phyloP scores from a whole-genome alignment of 495 filamentous ascomycete species.

The Tirmania nivea region DNA sequence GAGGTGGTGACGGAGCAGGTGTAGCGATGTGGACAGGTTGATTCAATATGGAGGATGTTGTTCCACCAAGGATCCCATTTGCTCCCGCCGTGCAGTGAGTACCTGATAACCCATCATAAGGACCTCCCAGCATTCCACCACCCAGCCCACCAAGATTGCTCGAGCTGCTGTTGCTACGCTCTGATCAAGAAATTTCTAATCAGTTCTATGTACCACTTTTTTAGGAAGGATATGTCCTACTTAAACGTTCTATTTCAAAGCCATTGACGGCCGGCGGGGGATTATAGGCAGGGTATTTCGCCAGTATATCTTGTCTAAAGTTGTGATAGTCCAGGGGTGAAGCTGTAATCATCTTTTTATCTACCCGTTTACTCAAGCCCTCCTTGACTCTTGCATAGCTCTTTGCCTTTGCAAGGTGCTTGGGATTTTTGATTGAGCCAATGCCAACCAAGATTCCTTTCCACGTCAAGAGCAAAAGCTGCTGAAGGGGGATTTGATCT shows the following conservation, averaged over 20 bases:
- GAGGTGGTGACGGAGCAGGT: slow-evolving; percentile 88
- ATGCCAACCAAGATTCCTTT: slow-evolving; percentile 72
- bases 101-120: slow-evolving; percentile 7
- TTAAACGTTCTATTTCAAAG: not conserved
- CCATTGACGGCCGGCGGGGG: slow-evolving; percentile 65
- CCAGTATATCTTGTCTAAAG: slow-evolving; percentile 94
- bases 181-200: not conserved
- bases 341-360: slow-evolving; percentile 51
- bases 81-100: not conserved
- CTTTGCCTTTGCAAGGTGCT: slow-evolving; percentile 52
- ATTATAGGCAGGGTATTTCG: slow-evolving; percentile 91
- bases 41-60: slow-evolving; percentile 58
- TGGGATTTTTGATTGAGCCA: slow-evolving; percentile 35
- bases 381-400: slow-evolving; percentile 31
- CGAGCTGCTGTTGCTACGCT: slow-evolving; percentile 5
- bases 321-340: slow-evolving; percentile 90
- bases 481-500: slow-evolving; percentile 9
- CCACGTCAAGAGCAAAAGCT: slow-evolving; percentile 67
- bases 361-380: slow-evolving; percentile 19
- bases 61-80: slow-evolving; percentile 16
- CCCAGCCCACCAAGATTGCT: slow-evolving; percentile 6
- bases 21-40: slow-evolving; percentile 96
- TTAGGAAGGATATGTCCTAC: not conserved
- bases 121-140: slow-evolving; percentile 12
- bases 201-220: no score